Percentiles rank a stretch among this genome's conserved stretches.
These are phyloP conservation scores for Francoa sonchifolia DNA, from an alignment of 441 rosid species.

Conservation along the genomic window DNA sequence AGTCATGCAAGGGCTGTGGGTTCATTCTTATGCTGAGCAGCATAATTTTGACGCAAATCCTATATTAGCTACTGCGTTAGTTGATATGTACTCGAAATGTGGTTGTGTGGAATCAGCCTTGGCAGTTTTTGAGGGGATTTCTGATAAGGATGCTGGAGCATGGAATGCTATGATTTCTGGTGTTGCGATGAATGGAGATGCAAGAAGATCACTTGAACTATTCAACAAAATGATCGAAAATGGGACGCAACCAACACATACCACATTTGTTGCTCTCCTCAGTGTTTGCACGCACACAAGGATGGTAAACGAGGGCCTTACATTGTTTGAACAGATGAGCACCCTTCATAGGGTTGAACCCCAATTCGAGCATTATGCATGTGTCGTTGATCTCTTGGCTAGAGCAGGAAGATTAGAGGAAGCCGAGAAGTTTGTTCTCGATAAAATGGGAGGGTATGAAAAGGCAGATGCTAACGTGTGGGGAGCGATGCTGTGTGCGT, in stretches of 20 bases:
- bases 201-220: constrained; percentile 17
- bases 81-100: constrained; percentile 40
- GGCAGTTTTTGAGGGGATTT: constrained; percentile 18
- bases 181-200: constrained; percentile 23
- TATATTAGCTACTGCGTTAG: constrained; percentile 28
- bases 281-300: constrained; percentile 21
- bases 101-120: constrained; percentile 20
- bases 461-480: constrained; percentile 24
- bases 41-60: constrained; percentile 16
- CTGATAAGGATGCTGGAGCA: constrained; percentile 18
- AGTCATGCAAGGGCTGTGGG: constrained; percentile 24
- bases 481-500: constrained; percentile 26
- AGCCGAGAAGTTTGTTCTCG: constrained; percentile 20
- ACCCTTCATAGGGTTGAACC: constrained; percentile 15
- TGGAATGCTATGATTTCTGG: constrained; percentile 31
- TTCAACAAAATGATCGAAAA: constrained; percentile 14
- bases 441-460: constrained; percentile 21
- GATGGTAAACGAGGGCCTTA: constrained; percentile 19
- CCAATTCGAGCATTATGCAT: constrained; percentile 22
- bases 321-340: constrained; percentile 19
- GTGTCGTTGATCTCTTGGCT: constrained; percentile 26
- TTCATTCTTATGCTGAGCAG: constrained; percentile 21
- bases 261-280: constrained; percentile 20
- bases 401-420: constrained; percentile 24
- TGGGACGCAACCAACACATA: constrained; percentile 23